Base-by-base conservation (phyloP, 352 stramenopile species). In the Phytophthora tentaculata region DNA sequence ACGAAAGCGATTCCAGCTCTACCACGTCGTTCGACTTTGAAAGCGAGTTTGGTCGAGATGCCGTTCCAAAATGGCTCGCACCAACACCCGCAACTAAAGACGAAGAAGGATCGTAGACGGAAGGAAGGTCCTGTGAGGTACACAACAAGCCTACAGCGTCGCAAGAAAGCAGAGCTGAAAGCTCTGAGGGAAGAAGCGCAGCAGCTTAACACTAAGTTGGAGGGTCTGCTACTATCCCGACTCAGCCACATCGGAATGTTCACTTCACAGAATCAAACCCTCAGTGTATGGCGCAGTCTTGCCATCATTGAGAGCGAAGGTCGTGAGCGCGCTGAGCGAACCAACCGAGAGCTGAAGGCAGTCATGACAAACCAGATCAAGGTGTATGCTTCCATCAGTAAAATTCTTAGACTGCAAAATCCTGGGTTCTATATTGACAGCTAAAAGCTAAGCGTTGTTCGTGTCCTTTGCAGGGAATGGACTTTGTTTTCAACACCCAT, bases 261-360 rank as follows among this genome's bases (percentile, higher is more conserved):
- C n/a, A 17, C 41, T 32, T 3, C 35, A 28, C 16, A 56, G 16
- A 20, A 35, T 3, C 47, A 9, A 5, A 51, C 29, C 19, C 29
- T 23, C 7, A 55, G 13, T 12, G 14, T n/a, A 22, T 73, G 66
- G 66, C 51, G 48, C 5, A 55, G 37, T 52, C 28, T 69, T 22
- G 66, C 60, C 3, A 65, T 61, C 19, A 53, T 61, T n/a, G 66
- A 64, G 47, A 73, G 56, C 16, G 59, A 59, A 19, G 43, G 64
- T n/a, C 71, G 67, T 24, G 57, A 74, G 26, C 61, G 51, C n/a
- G 48, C 67, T 1, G 71, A 76, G 13, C 39, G 59, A 3, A 66
- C 47, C 5, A 79, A 79, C 26, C 47, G 37, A 37, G 47, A 65
- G 41, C 52, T 79, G 5, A 79, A 79, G 50, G 6, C 28, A 12